Evolutionary conservation across 1,284 basidiomycete species (phyloP).

Genomic region (Puccinia brachypodii): DNA sequence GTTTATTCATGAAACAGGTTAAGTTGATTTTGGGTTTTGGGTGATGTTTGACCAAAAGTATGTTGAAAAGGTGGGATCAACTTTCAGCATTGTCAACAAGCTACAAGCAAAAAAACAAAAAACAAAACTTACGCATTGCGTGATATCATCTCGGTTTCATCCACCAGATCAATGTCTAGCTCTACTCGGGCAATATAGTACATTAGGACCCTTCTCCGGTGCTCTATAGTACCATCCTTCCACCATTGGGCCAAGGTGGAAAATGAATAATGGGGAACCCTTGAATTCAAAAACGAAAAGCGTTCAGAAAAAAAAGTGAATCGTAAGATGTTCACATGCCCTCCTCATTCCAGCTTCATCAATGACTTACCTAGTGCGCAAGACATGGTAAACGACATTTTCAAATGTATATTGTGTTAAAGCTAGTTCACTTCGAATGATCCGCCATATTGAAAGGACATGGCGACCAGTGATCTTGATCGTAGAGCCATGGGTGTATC

Average conservation of each 20-base stretch:
- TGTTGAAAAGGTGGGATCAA: background rate
- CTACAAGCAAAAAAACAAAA: background rate
- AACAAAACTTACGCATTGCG: slow-evolving; percentile 72
- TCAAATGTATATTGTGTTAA: slow-evolving; percentile 84
- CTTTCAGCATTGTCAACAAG: background rate
- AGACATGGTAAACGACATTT: slow-evolving; percentile 77
- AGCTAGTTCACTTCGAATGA: slow-evolving; percentile 81
- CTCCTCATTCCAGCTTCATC: too few species aligned
- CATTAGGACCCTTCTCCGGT: slow-evolving; percentile 64
- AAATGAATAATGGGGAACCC: slow-evolving; percentile 73
- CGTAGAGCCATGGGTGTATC: slow-evolving; percentile 71
- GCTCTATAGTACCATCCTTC: slow-evolving; percentile 64
- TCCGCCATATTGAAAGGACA: slow-evolving; percentile 86
- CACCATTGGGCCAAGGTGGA: slow-evolving; percentile 74
- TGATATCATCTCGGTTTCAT: slow-evolving; percentile 74
- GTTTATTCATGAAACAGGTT: background rate
- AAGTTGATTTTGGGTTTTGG: background rate
- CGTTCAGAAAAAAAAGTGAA: slow-evolving; percentile 36
- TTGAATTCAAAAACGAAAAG: slow-evolving; percentile 55
- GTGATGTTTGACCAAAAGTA: background rate
- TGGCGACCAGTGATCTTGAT: slow-evolving; percentile 85
- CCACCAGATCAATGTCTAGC: slow-evolving; percentile 73
- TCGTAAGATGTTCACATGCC: background rate
- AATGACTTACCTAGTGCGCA: slow-evolving; percentile 67
- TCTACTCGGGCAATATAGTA: slow-evolving; percentile 68